Evolutionary conservation across 1,139 yeast species (phyloP), one percentile per base, ranked within the genome.

Genomic region (Wickerhamomyces sp.): DNA sequence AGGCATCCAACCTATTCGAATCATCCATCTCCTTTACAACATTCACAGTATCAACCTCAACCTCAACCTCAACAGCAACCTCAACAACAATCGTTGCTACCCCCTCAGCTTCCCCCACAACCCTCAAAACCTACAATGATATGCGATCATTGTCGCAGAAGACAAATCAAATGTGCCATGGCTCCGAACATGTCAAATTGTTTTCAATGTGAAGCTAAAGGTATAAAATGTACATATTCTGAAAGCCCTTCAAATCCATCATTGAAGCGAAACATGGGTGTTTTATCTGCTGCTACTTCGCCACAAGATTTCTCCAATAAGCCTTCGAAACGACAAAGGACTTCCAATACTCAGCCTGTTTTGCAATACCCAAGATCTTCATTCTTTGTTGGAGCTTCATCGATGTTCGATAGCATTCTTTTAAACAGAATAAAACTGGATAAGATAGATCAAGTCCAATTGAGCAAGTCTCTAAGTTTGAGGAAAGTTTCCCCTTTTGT

Each of bases 351-450:
- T 18, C 50, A 45, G 11, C 49, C 50, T 6, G 73, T 78, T 0
- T 72, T 80, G 38, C 91, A 83, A 56, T 84, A 79, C 54, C 93
- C 94, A 2, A 66, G 93, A 46, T 84, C 91, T 0, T 81, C 89
- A 34, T 84, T 84, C 59, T 84, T 79, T 57, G 79, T 84, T 30
- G 94, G 94, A 0, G 80, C 90, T 1, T 82, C 90, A 0, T 82
- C 90, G 34, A 70, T 81, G 41, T 84, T 78, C 59, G 93, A 84
- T 61, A 68, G 76, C 11, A 71, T 75, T 39, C 67, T 84, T 23
- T 63, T 84, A 26, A 78, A 81, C 49, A 64, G 72, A 42, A 78
- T 84, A 36, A 64, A 64, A 60, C 69, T 66, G 62, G 81, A 65
- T 62, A 71, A 78, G 55, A 77, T 82, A 37, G 89, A 83, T 57